phyloP scores from a whole-genome alignment of 306 rosid species.

The Mucuna pruriens region DNA sequence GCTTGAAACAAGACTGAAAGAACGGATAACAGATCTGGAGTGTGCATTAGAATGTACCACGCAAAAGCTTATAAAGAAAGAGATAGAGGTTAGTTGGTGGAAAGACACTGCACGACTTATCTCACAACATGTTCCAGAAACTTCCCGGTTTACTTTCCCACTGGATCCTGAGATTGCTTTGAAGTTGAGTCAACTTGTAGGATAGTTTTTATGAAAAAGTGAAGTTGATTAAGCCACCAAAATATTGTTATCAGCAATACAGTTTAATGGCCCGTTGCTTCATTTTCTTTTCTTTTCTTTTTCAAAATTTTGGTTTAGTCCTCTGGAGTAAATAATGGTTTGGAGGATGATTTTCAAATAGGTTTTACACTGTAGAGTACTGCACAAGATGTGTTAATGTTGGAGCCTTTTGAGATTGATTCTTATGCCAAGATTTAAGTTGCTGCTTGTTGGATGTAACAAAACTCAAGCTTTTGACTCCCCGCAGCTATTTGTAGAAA shows the following conservation, averaged over 20 bases:
- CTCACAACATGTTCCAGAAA: constrained; percentile 60
- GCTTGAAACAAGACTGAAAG: constrained; percentile 70
- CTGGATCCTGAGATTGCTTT: constrained; percentile 46
- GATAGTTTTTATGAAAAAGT: constrained; percentile 38
- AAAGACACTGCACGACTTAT: constrained; percentile 61
- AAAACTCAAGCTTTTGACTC: neutral
- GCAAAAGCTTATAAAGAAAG: constrained; percentile 66
- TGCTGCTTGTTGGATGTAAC: constrained; percentile 20
- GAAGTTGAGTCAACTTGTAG: constrained; percentile 44
- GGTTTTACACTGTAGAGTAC: neutral
- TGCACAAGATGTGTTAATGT: neutral
- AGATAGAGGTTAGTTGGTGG: constrained; percentile 76
- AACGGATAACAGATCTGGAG: constrained; percentile 76
- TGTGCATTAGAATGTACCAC: constrained; percentile 66
- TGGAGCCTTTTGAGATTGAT: neutral
- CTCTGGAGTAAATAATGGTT: constrained; percentile 16
- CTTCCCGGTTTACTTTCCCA: constrained; percentile 54
- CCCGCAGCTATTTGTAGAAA: neutral
- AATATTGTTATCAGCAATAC: constrained; percentile 15
- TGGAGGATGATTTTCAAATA: constrained; percentile 20
- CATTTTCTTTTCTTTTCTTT: neutral
- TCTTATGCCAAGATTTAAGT: neutral
- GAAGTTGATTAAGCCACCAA: constrained; percentile 13
- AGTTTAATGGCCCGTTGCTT: constrained; percentile 9
- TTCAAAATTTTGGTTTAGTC: constrained; percentile 5